A percentile compares a stretch with the other conserved stretches of the same genome.
Conservation (phyloP, 257 asterid genomes). For the Jaltomata sinuosa region DNA sequence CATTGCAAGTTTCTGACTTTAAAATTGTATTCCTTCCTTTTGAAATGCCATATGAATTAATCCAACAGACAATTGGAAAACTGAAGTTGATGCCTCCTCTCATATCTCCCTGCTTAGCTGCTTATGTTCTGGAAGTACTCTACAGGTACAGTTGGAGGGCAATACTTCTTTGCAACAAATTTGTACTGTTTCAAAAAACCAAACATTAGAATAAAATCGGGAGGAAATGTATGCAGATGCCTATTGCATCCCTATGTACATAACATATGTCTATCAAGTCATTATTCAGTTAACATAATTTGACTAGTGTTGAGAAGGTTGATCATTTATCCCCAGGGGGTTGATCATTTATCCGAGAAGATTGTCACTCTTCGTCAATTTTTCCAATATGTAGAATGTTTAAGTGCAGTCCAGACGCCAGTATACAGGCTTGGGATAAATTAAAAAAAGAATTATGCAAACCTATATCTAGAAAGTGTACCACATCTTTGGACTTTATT, state of each 20-base stretch:
- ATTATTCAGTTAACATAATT: not conserved
- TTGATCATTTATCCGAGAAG: not conserved
- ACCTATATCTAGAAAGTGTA: not conserved
- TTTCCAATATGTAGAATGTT: not conserved
- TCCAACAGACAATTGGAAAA: constrained; percentile 9
- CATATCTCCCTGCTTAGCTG: constrained; percentile 19
- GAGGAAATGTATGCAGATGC: not conserved
- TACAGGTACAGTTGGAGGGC: constrained; percentile 69
- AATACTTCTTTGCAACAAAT: constrained; percentile 92
- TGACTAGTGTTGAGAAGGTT: not conserved
- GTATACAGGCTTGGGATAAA: not conserved
- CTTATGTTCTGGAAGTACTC: constrained; percentile 55
- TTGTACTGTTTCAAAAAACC: constrained; percentile 56
- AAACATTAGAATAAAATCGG: not conserved
- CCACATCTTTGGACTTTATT: not conserved
- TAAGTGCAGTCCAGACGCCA: not conserved
- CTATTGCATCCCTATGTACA: not conserved
- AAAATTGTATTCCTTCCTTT: not conserved
- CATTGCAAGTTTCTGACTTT: not conserved
- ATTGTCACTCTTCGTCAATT: not conserved
- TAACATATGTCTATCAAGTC: not conserved
- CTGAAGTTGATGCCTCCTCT: not conserved
- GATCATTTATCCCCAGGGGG: not conserved
- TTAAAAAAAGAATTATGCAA: not conserved
- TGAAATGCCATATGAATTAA: not conserved